Evolutionary conservation across 805 yeast species (phyloP).

Genomic region (Millerago galiae): DNA sequence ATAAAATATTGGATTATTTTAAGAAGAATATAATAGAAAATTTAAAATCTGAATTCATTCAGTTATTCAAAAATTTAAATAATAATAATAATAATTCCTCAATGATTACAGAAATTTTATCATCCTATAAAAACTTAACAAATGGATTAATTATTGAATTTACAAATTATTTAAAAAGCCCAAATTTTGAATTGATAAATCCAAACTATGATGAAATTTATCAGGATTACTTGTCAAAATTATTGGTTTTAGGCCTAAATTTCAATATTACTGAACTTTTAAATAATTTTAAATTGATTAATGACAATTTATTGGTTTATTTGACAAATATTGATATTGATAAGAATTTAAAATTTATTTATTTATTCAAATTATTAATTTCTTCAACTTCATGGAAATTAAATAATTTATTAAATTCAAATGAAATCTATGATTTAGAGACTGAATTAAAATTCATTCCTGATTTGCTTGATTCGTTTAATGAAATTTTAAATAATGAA

Average conservation of each 20-base stretch:
- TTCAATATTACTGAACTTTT: constrained; percentile 10
- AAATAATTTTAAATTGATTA: constrained; percentile 9
- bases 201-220: constrained; percentile 11
- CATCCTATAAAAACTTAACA: constrained; percentile 6
- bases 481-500: constrained; percentile 6
- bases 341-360: neutral
- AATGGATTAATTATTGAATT: constrained; percentile 14
- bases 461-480: constrained; percentile 9
- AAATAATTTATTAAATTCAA: constrained; percentile 10
- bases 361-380: constrained; percentile 12
- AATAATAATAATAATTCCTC: constrained; percentile 3
- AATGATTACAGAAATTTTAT: constrained; percentile 8
- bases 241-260: constrained; percentile 13
- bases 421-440: constrained; percentile 16
- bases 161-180: constrained; percentile 7
- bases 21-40: constrained; percentile 14
- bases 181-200: constrained; percentile 8
- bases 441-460: constrained; percentile 14
- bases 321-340: constrained; percentile 4
- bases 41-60: constrained; percentile 10
- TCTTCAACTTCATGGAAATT: constrained; percentile 17
- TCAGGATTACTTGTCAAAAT: constrained; percentile 15
- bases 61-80: constrained; percentile 6
- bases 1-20: constrained; percentile 12
- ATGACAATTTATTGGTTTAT: constrained; percentile 5